Conservation (phyloP, 768 basidiomycete genomes). For the Tubosaeta brunneosetosa region DNA sequence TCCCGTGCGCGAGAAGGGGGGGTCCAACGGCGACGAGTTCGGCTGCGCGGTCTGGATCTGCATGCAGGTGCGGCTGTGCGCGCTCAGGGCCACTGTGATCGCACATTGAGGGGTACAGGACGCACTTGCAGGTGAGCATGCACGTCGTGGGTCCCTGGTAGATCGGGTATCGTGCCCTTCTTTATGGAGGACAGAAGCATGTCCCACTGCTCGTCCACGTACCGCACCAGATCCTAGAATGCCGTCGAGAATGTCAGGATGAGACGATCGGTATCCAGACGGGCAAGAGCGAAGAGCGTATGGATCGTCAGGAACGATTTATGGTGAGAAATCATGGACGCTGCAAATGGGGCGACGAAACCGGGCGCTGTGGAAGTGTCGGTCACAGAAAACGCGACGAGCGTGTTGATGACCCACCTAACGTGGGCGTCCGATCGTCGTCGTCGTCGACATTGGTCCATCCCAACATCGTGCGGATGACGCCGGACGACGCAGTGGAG, state of each 20-base stretch:
- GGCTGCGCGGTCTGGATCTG: not conserved
- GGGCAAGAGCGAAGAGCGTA: slow-evolving; percentile 6
- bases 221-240: slow-evolving; percentile 4
- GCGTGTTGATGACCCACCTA: not conserved
- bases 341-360: not conserved
- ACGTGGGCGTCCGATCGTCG: not conserved
- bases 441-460: slow-evolving; percentile 1
- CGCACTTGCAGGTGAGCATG: not conserved
- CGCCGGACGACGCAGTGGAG: not conserved
- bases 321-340: slow-evolving; percentile 1
- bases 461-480: not conserved
- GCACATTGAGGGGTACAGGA: no score
- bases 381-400: not conserved
- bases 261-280: not conserved
- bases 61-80: not conserved
- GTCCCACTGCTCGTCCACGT: slow-evolving; percentile 4
- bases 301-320: slow-evolving; percentile 7
- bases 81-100: not conserved
- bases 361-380: not conserved
- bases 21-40: slow-evolving; percentile 6
- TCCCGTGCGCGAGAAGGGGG: not conserved
- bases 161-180: slow-evolving; percentile 4
- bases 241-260: not conserved
- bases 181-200: slow-evolving; percentile 2
- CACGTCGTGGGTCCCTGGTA: slow-evolving; percentile 2